Conservation (phyloP, 768 basidiomycete genomes). For the Piloderma croceum region DNA sequence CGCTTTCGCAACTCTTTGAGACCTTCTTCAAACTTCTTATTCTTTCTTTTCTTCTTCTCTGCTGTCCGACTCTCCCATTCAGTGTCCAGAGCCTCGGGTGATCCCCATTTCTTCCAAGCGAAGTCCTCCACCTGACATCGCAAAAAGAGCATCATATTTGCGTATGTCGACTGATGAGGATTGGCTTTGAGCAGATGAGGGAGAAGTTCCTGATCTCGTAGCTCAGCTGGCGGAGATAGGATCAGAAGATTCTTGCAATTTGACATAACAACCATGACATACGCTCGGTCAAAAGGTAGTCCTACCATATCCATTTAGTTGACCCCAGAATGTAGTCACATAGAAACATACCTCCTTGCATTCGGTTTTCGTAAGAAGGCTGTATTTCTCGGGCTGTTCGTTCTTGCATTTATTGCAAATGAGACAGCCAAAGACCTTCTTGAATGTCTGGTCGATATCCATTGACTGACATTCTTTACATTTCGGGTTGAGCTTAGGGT, state of each 20-base stretch:
- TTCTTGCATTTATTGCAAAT: slow-evolving; percentile 92
- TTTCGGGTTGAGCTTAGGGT: slow-evolving; percentile 69
- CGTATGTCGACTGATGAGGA: slow-evolving; percentile 90
- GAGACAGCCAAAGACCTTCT: slow-evolving; percentile 75
- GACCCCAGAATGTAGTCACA: neutral
- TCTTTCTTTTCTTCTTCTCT: slow-evolving; percentile 86
- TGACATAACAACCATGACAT: slow-evolving; percentile 22
- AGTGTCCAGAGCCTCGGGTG: slow-evolving; percentile 81
- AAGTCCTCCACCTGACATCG: slow-evolving; percentile 93
- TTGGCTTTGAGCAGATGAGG: slow-evolving; percentile 94
- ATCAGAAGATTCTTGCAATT: neutral
- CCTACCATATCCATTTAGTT: slow-evolving; percentile 39
- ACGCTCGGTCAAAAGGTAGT: slow-evolving; percentile 94
- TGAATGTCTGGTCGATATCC: slow-evolving; percentile 80
- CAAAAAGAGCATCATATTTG: slow-evolving; percentile 99
- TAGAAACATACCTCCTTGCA: slow-evolving; percentile 74
- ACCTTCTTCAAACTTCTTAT: slow-evolving; percentile 91
- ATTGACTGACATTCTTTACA: slow-evolving; percentile 84
- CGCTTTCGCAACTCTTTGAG: slow-evolving; percentile 76
- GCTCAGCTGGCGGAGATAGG: slow-evolving; percentile 57
- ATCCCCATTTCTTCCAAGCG: slow-evolving; percentile 98
- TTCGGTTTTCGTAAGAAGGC: slow-evolving; percentile 95
- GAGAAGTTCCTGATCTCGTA: slow-evolving; percentile 85
- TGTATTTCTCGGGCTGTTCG: slow-evolving; percentile 86
- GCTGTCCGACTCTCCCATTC: slow-evolving; percentile 76